Base-by-base conservation (phyloP, 805 yeast species). In the Candida argentea region DNA sequence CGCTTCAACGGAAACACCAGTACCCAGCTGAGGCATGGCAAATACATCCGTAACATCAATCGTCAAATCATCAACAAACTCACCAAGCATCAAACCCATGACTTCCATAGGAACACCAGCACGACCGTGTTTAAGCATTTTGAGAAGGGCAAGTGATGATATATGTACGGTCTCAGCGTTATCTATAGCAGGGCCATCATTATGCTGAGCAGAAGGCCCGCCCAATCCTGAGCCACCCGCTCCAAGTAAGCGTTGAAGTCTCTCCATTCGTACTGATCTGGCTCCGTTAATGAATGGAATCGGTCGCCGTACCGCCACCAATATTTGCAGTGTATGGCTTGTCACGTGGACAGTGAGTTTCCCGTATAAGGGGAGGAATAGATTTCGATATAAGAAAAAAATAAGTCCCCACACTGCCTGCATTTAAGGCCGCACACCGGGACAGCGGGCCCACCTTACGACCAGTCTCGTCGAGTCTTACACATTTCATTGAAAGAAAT, bases 11-110 rank as follows among this genome's bases (percentile, higher is more conserved):
- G 94, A 81, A 12, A 93, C 98, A 35, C 98, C 99, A 6, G 99
- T 91, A 48, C 95, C 94, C 26, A 86, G 75, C 61, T 91, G 98
- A 12, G 99, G 99, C 99, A 91, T 91, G 31, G 98, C 98, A 67
- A 91, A 91, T 28, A 93, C 98, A 50, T 91, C 99, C 31, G 85
- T 85, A 22, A 91, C 99, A 44, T 87, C 94, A 21, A 91, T 91
- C 1, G 98, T 91, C 55, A 81, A 89, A 36, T 91, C 97, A 53
- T 91, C 98, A 16, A 91, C 91, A 57, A 91, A 89, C 43, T 89
- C 96, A 25, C 99, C 99, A 36, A 93, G 69, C 99, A 91, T 91
- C 39, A 91, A 67, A 3, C 99, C 99, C 99, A 91, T 91, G 29
- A 71, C 78, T 50, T 70, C 76, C 77, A 70, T 70, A n/a, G 76